Evolutionary conservation across 169 alveolate genomes (phyloP), one percentile per base, ranked within the genome.

Genomic region (Cryptosporidium parvum): DNA sequence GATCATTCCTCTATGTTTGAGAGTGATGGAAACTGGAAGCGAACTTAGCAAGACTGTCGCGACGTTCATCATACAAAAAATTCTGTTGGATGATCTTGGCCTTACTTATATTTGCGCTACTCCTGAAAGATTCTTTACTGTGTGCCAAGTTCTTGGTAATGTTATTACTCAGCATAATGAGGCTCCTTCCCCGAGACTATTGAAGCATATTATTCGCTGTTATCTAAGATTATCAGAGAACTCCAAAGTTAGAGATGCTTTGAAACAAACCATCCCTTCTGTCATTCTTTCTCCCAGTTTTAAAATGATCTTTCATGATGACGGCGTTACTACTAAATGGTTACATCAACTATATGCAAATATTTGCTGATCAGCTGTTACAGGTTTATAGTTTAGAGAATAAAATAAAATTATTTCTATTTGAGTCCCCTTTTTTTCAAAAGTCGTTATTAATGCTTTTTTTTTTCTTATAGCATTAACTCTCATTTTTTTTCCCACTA

Each of bases 21-120:
- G 99, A 56, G 98, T 98, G 37, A 98, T 98, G 99, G 99, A 98
- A 75, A 97, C 99, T 29, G 99, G 99, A 33, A 95, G 98, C 45
- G 99, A 98, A 85, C 94, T 99, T 23, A 97, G 99, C 26, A 96
- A 96, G 93, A 97, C 99, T 1, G 99, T 96, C 33, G 99, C 99
- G 9, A 98, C 99, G 0, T 99, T 99, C 91, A 98, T 99, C 67
- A 98, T 99, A 23, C 99, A 99, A 93, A 98, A 98, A 95, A 97
- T 99, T 0, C 94, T 99, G 31, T 91, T 97, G 67, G 99, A 99
- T 91, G 99, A 98, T 68, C 86, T 94, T 45, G 99, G 99, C 3
- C 93, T 98, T 56, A 94, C 95, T 67, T 98, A 97, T 91, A 96
- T 98, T 48, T 97, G 99, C 92, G 98, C 98, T 16, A 98, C 99